These are phyloP conservation scores for Aspergillus quadrilineatus DNA, from an alignment of 2,329 filamentous ascomycete genomes.

Conservation along the genomic window DNA sequence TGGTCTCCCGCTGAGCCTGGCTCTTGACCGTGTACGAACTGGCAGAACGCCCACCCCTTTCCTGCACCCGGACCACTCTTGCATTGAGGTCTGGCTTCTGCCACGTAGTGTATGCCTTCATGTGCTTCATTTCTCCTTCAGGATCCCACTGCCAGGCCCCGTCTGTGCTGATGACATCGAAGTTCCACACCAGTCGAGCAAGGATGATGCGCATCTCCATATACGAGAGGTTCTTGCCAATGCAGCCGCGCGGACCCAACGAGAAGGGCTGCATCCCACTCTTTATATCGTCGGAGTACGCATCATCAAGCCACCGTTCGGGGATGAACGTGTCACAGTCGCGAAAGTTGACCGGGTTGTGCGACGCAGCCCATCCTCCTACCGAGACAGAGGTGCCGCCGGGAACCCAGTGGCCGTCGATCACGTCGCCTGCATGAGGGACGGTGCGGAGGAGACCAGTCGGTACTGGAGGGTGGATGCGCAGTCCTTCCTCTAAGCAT, in stretches of 20 bases:
- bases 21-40: neutral
- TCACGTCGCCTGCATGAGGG: slow-evolving; percentile 3
- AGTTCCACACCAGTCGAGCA: slow-evolving; percentile 16
- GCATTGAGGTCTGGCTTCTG: slow-evolving; percentile 3
- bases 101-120: slow-evolving; percentile 6
- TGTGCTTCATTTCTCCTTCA: neutral
- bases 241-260: slow-evolving; percentile 13
- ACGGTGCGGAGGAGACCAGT: slow-evolving; percentile 3
- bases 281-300: slow-evolving; percentile 5
- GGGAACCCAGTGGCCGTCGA: slow-evolving; percentile 13
- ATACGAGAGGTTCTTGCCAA: slow-evolving; percentile 9
- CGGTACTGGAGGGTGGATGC: slow-evolving; percentile 12
- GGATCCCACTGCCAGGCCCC: slow-evolving; percentile 1
- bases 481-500: slow-evolving; percentile 12
- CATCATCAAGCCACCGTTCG: slow-evolving; percentile 11
- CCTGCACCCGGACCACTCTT: neutral
- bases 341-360: slow-evolving; percentile 9
- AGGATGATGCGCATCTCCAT: slow-evolving; percentile 14
- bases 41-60: neutral
- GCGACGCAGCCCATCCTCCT: slow-evolving; percentile 1
- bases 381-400: slow-evolving; percentile 5
- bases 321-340: slow-evolving; percentile 9
- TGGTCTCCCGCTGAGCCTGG: neutral
- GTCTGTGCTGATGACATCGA: slow-evolving; percentile 8
- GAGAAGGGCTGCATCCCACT: slow-evolving; percentile 15